Evolutionary conservation across 352 stramenopile species (phyloP).

Genomic region (Aphanomyces astaci): DNA sequence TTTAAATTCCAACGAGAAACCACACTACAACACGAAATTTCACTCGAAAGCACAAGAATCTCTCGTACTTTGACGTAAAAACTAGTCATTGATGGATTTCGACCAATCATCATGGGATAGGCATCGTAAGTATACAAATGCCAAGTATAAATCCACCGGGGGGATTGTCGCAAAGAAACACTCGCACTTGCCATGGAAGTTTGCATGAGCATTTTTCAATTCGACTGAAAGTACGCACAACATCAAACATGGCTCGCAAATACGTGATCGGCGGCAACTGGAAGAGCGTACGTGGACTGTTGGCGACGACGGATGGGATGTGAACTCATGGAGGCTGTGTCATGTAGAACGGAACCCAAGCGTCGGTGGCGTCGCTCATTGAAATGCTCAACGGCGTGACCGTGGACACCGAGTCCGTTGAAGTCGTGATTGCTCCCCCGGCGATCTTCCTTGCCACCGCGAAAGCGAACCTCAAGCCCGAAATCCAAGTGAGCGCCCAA

Average conservation of each 20-base stretch:
- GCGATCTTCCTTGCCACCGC: constrained; percentile 57
- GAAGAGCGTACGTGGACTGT: constrained; percentile 81
- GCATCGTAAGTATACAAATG: background rate
- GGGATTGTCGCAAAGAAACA: background rate
- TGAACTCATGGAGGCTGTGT: constrained; percentile 1
- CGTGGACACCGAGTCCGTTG: constrained; percentile 49
- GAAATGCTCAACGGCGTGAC: constrained; percentile 74
- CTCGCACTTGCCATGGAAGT: background rate
- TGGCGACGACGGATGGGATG: constrained; percentile 12
- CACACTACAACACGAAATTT: too few species aligned
- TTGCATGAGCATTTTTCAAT: background rate
- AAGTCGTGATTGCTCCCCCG: constrained; percentile 74
- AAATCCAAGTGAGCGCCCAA: constrained; percentile 66
- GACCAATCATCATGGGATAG: background rate
- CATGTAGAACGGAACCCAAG: constrained; percentile 60
- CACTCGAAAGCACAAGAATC: too few species aligned
- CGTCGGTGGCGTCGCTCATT: constrained; percentile 80
- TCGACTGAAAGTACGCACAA: background rate
- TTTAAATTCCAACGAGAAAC: too few species aligned
- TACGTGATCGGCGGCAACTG: constrained; percentile 90
- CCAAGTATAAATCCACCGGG: background rate
- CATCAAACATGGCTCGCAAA: constrained; percentile 47
- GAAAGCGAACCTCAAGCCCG: constrained; percentile 41
- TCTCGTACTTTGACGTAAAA: too few species aligned
- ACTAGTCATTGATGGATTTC: background rate